Percentiles rank a stretch among this genome's conserved stretches.
These are phyloP conservation scores for Rubroshorea leprosula DNA, from an alignment of 345 rosid species.

Conservation along the genomic window DNA sequence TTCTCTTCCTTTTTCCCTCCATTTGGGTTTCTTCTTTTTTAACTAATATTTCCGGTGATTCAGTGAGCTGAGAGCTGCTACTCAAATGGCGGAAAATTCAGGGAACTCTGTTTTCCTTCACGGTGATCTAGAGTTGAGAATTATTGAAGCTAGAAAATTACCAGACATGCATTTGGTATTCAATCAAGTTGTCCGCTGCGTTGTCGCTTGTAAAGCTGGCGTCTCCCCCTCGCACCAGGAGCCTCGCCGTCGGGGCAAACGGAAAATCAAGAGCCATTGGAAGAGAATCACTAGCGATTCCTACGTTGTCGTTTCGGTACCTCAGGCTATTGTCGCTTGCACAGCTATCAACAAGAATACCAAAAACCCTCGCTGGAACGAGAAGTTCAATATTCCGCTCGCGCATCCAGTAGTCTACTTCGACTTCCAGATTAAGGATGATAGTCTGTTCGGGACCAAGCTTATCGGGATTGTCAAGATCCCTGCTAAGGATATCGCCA, in stretches of 20 bases:
- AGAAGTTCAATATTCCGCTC: constrained; percentile 50
- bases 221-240: constrained; percentile 4
- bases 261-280: not conserved
- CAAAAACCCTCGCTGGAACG: constrained; percentile 61
- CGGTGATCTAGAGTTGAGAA: constrained; percentile 71
- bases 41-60: too few relatives aligned
- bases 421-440: constrained; percentile 77
- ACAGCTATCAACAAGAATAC: constrained; percentile 68
- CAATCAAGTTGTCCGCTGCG: constrained; percentile 36
- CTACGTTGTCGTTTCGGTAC: constrained; percentile 74
- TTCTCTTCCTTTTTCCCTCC: too few relatives aligned
- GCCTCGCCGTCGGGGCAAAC: constrained; percentile 2
- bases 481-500: constrained; percentile 36
- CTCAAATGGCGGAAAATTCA: constrained; percentile 28
- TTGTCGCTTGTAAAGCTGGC: constrained; percentile 38
- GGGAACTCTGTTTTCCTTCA: constrained; percentile 38
- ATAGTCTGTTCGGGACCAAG: constrained; percentile 77
- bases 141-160: constrained; percentile 48
- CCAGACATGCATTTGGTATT: constrained; percentile 72
- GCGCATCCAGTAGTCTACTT: constrained; percentile 70
- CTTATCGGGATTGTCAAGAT: constrained; percentile 52
- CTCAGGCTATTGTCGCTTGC: constrained; percentile 81
- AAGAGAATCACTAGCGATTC: constrained; percentile 72
- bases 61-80: too few relatives aligned
- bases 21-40: too few relatives aligned